phyloP scores from a whole-genome alignment of 2,329 filamentous ascomycete species.

The Trichoderma polysporum region DNA sequence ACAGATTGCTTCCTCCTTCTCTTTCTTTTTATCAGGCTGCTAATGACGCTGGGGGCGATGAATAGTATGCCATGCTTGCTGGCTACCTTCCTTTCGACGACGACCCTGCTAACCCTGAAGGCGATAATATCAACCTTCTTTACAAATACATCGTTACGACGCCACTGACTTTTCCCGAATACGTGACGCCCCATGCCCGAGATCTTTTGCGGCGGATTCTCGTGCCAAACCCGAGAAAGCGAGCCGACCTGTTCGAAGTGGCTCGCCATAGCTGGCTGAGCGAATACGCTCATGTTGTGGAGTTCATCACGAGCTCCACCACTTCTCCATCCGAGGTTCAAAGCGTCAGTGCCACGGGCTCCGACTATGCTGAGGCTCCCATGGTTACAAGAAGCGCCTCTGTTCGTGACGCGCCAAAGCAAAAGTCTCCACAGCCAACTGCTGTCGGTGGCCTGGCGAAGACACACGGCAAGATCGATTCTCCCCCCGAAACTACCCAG shows the following conservation, averaged over 20 bases:
- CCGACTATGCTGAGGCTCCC: slow-evolving; percentile 57
- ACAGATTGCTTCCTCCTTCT: neutral
- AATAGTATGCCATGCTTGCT: slow-evolving; percentile 97
- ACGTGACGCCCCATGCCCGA: slow-evolving; percentile 93
- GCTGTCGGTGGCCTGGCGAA: slow-evolving; percentile 64
- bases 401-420: slow-evolving; percentile 81
- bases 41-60: neutral
- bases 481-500: slow-evolving; percentile 54
- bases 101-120: slow-evolving; percentile 95
- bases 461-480: slow-evolving; percentile 73
- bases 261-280: slow-evolving; percentile 97
- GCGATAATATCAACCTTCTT: slow-evolving; percentile 96
- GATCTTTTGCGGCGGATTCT: slow-evolving; percentile 90
- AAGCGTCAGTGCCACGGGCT: slow-evolving; percentile 66
- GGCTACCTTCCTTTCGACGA: slow-evolving; percentile 98
- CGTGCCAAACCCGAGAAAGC: slow-evolving; percentile 90
- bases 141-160: slow-evolving; percentile 99
- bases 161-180: slow-evolving; percentile 95
- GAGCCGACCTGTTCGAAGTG: slow-evolving; percentile 95
- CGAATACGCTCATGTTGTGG: slow-evolving; percentile 94
- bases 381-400: slow-evolving; percentile 82
- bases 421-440: slow-evolving; percentile 52
- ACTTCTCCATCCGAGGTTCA: slow-evolving; percentile 84
- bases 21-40: neutral
- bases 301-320: slow-evolving; percentile 94